Percentiles rank a stretch among this genome's conserved stretches.
phyloP scores from a whole-genome alignment of 2,329 filamentous ascomycete species.

The Scleromitrula shiraiana region DNA sequence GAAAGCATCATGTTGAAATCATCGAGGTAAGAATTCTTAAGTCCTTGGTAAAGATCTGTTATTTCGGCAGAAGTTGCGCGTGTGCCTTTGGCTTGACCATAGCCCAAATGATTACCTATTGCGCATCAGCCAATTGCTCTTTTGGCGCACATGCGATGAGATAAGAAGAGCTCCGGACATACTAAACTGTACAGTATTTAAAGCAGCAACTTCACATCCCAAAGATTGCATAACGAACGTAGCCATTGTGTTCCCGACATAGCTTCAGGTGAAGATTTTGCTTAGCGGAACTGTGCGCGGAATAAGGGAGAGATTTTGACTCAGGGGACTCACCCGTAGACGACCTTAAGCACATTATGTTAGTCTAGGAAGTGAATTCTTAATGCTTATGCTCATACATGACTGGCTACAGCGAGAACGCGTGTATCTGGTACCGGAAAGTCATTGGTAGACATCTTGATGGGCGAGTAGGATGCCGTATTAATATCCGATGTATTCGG shows the following conservation, averaged over 20 bases:
- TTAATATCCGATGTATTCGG: too few species aligned
- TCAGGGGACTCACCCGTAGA: conserved; percentile 56
- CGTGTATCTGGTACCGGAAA: conserved; percentile 47
- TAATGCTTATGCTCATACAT: conserved; percentile 56
- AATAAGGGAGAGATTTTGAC: background rate
- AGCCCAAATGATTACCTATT: conserved; percentile 89
- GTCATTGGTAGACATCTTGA: conserved; percentile 23
- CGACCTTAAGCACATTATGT: conserved; percentile 46
- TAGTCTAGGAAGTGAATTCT: conserved; percentile 14
- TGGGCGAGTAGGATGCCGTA: too few species aligned
- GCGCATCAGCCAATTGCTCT: conserved; percentile 4
- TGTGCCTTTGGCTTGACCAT: conserved; percentile 80
- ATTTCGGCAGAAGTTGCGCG: conserved; percentile 77
- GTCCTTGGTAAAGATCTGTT: conserved; percentile 71
- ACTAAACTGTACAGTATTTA: conserved; percentile 99
- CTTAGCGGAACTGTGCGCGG: conserved; percentile 13
- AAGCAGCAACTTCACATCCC: conserved; percentile 84
- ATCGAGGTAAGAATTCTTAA: conserved; percentile 75
- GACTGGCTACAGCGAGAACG: conserved; percentile 85
- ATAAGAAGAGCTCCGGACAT: conserved; percentile 37
- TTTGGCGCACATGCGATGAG: background rate
- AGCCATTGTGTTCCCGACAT: conserved; percentile 97
- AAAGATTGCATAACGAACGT: conserved; percentile 90
- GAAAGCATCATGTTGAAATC: conserved; percentile 92
- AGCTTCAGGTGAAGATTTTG: conserved; percentile 43